A percentile compares a stretch with the other conserved stretches of the same genome.
Evolutionary conservation across 169 alveolate genomes (phyloP).

Genomic region (Plasmodium gonderi): DNA sequence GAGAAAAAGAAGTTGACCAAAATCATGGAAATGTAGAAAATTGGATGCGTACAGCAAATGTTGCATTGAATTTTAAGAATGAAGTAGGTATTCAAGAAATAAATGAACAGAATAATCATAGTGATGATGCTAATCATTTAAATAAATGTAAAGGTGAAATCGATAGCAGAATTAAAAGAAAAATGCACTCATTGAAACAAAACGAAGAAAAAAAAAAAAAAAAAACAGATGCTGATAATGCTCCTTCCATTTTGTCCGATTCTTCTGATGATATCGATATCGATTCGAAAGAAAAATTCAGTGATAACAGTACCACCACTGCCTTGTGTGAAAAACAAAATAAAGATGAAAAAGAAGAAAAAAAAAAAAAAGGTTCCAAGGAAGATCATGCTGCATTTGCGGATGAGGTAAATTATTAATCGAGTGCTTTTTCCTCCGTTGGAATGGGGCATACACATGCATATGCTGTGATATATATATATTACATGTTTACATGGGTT

Average conservation of each 20-base stretch:
- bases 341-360: not conserved
- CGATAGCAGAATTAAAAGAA: conserved; percentile 20
- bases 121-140: not conserved
- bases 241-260: not conserved
- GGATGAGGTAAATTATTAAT: not conserved
- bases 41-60: not conserved
- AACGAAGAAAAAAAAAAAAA: conserved; percentile 12
- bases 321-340: not conserved
- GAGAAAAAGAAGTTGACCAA: too few relatives aligned
- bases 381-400: not conserved
- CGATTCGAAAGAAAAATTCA: not conserved
- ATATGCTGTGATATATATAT: not conserved
- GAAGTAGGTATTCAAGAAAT: conserved; percentile 1
- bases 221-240: conserved; percentile 5
- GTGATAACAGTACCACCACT: conserved; percentile 1
- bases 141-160: conserved; percentile 11
- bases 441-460: too few relatives aligned
- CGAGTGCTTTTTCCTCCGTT: too few relatives aligned
- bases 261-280: not conserved
- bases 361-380: not conserved
- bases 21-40: not conserved
- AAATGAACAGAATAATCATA: not conserved
- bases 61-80: not conserved
- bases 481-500: too few relatives aligned
- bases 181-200: conserved; percentile 16